Conservation (phyloP, 257 asterid species). For the Plectranthus barbatus region DNA sequence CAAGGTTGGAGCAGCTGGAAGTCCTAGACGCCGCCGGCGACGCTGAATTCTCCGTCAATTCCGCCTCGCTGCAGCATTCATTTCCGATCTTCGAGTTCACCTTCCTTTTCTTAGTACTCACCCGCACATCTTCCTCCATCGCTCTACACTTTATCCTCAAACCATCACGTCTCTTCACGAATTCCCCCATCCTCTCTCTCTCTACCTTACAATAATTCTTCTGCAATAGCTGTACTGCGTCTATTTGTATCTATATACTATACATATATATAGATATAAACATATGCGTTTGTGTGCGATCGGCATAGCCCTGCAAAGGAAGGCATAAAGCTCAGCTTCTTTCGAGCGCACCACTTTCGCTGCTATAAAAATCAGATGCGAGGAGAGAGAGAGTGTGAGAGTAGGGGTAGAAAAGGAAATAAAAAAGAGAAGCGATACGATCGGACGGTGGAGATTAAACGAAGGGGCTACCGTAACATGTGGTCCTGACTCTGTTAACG, state of each 20-base stretch:
- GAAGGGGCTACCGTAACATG: conserved; percentile 72
- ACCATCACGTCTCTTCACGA: conserved; percentile 30
- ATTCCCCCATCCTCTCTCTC: conserved; percentile 32
- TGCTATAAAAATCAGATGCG: conserved; percentile 18
- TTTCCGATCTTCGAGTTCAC: conserved; percentile 15
- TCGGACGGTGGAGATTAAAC: conserved; percentile 61
- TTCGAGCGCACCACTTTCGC: conserved; percentile 19
- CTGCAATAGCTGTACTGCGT: not conserved
- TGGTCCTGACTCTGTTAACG: conserved; percentile 96
- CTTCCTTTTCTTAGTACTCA: conserved; percentile 54
- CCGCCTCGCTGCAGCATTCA: conserved; percentile 15
- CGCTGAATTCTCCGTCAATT: conserved; percentile 27
- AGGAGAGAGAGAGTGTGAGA: conserved; percentile 8
- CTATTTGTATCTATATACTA: not conserved
- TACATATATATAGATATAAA: too few species aligned
- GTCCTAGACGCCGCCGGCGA: conserved; percentile 40
- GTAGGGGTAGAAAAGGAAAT: conserved; percentile 37
- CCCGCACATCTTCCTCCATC: conserved; percentile 30
- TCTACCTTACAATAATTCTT: not conserved
- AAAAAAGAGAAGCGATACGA: conserved; percentile 13
- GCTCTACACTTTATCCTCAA: conserved; percentile 15
- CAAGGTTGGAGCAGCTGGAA: conserved; percentile 19
- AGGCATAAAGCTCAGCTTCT: conserved; percentile 30
- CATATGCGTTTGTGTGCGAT: conserved; percentile 18
- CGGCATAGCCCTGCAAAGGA: conserved; percentile 31